Conservation (phyloP, 2,329 filamentous ascomycete genomes). For the Phoma sp. region DNA sequence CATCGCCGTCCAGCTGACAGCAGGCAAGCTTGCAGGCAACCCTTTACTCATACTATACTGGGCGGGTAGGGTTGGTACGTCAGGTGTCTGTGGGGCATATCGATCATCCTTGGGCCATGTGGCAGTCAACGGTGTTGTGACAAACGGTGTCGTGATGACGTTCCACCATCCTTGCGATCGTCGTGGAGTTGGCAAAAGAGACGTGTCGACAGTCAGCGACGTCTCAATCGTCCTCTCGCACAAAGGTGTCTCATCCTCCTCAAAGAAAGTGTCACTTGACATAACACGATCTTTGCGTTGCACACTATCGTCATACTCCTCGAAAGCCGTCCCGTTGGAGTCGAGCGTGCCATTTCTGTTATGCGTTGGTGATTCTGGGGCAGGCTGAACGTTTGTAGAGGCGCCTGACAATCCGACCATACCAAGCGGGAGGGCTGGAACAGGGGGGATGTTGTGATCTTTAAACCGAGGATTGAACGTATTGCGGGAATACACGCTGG, state of each 20-base stretch:
- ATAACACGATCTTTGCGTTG: slow-evolving; percentile 51
- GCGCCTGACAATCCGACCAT: slow-evolving; percentile 20
- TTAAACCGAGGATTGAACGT: slow-evolving; percentile 48
- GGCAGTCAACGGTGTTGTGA: slow-evolving; percentile 45
- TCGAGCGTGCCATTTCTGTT: slow-evolving; percentile 42
- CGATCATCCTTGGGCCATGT: slow-evolving; percentile 42
- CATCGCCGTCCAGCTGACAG: slow-evolving; percentile 35
- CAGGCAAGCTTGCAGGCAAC: slow-evolving; percentile 25
- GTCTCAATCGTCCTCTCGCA: slow-evolving; percentile 31
- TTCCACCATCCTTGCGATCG: slow-evolving; percentile 79
- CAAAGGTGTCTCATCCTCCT: slow-evolving; percentile 65
- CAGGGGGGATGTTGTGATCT: slow-evolving; percentile 59
- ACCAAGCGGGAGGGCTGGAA: slow-evolving; percentile 42
- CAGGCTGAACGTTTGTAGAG: neutral
- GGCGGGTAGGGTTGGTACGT: slow-evolving; percentile 43
- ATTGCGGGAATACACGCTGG: slow-evolving; percentile 68
- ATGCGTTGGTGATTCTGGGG: slow-evolving; percentile 20
- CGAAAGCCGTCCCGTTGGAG: slow-evolving; percentile 50
- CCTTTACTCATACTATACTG: slow-evolving; percentile 25
- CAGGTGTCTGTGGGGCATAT: slow-evolving; percentile 35
- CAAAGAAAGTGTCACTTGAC: slow-evolving; percentile 71
- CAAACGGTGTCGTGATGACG: slow-evolving; percentile 74
- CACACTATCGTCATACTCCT: slow-evolving; percentile 59
- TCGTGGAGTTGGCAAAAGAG: slow-evolving; percentile 58
- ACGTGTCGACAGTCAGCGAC: slow-evolving; percentile 48